A percentile compares a stretch with the other conserved stretches of the same genome.
Evolutionary conservation across 2,329 filamentous ascomycete genomes (phyloP).

Genomic region (Epichloe aotearoae): DNA sequence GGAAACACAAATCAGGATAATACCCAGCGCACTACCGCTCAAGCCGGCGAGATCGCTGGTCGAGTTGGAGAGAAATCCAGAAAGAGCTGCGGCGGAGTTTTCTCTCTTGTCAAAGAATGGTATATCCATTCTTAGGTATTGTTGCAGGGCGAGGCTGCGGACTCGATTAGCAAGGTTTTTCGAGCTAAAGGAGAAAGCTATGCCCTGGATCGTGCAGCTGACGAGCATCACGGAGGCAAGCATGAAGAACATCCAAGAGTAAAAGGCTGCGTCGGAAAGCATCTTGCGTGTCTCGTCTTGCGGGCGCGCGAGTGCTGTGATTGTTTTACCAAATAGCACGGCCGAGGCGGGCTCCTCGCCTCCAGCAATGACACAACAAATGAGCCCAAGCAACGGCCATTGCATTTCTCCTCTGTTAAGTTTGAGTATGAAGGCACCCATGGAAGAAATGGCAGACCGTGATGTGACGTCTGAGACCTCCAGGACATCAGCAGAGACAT

Average conservation of each 20-base stretch:
- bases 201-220: slow-evolving; percentile 15
- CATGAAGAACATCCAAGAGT: slow-evolving; percentile 34
- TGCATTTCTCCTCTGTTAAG: neutral
- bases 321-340: neutral
- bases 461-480: neutral
- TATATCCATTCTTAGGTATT: slow-evolving; percentile 22
- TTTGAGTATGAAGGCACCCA: neutral
- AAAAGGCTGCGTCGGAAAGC: slow-evolving; percentile 25
- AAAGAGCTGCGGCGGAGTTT: slow-evolving; percentile 21
- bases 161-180: slow-evolving; percentile 8
- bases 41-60: slow-evolving; percentile 32
- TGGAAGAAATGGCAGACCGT: neutral
- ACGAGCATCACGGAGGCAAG: slow-evolving; percentile 25
- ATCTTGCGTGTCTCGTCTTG: neutral
- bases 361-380: neutral
- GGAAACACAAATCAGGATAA: slow-evolving; percentile 3
- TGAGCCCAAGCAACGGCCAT: neutral
- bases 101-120: slow-evolving; percentile 22
- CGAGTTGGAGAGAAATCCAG: slow-evolving; percentile 16
- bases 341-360: neutral
- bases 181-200: neutral
- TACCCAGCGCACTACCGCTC: slow-evolving; percentile 26
- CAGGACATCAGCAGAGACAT: neutral
- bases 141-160: neutral
- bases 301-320: neutral